Evolutionary conservation across 2,329 filamentous ascomycete species (phyloP).

Genomic region (Aspergillus fructus): DNA sequence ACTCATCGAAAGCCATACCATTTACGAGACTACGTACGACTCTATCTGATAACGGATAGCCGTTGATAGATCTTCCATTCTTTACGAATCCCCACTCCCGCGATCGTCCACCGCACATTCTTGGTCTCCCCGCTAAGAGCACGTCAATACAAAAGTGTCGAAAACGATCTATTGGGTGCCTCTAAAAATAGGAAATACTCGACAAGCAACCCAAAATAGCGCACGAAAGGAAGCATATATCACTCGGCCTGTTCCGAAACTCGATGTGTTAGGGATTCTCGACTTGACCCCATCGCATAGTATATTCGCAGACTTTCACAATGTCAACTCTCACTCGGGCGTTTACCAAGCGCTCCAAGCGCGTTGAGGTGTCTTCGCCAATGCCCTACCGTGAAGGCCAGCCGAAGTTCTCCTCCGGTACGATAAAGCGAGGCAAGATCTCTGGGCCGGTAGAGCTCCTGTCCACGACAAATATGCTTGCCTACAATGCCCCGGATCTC

Average conservation of each 20-base stretch:
- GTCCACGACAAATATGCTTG: slow-evolving; percentile 94
- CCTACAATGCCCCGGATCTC: slow-evolving; percentile 90
- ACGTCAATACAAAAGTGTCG: slow-evolving; percentile 7
- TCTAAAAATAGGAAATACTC: slow-evolving; percentile 19
- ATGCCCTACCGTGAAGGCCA: slow-evolving; percentile 47
- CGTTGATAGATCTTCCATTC: slow-evolving; percentile 33
- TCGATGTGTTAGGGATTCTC: slow-evolving; percentile 4
- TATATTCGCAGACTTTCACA: slow-evolving; percentile 12
- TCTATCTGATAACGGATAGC: slow-evolving; percentile 31
- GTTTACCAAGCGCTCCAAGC: slow-evolving; percentile 50
- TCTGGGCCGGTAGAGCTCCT: slow-evolving; percentile 83
- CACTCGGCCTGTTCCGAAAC: background rate
- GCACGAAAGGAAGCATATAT: slow-evolving; percentile 8
- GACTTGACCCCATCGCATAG: background rate
- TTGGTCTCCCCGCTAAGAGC: slow-evolving; percentile 14
- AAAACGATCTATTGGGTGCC: slow-evolving; percentile 10
- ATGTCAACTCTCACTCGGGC: slow-evolving; percentile 45
- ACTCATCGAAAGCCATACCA: background rate
- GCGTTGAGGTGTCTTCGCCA: slow-evolving; percentile 45
- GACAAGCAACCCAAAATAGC: slow-evolving; percentile 8
- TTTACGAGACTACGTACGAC: slow-evolving; percentile 3
- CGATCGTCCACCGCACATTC: slow-evolving; percentile 31
- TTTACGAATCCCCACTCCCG: slow-evolving; percentile 24
- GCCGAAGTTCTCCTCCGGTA: slow-evolving; percentile 44
- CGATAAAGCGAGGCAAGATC: slow-evolving; percentile 59